Evolutionary conservation across 2,329 filamentous ascomycete genomes (phyloP).

Genomic region (Microsporum ferrugineum): DNA sequence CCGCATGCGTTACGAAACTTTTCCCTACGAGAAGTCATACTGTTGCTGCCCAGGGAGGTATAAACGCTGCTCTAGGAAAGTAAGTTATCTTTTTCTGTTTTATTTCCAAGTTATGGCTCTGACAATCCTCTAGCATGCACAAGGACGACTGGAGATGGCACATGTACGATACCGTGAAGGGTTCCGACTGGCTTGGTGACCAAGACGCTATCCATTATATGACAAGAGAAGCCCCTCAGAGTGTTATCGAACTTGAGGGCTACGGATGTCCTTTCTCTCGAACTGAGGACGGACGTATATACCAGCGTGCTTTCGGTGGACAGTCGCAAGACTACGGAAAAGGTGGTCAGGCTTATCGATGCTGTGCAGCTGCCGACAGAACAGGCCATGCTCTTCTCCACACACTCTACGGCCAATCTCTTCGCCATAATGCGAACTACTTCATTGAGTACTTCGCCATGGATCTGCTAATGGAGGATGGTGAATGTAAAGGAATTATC

Average conservation of each 20-base stretch:
- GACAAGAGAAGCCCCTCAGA: conserved; percentile 44
- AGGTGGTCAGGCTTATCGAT: conserved; percentile 95
- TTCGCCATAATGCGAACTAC: conserved; percentile 97
- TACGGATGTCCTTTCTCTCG: conserved; percentile 45
- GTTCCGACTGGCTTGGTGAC: conserved; percentile 48
- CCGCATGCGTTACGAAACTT: conserved; percentile 53
- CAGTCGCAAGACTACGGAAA: conserved; percentile 92
- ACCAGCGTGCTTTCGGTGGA: conserved; percentile 79
- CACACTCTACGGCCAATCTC: conserved; percentile 94
- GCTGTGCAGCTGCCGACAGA: conserved; percentile 89
- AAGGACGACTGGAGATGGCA: conserved; percentile 50
- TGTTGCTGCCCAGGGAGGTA: conserved; percentile 56
- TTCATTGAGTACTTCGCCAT: conserved; percentile 99
- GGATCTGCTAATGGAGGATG: conserved; percentile 94
- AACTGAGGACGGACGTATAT: conserved; percentile 23
- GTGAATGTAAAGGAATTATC: conserved; percentile 89
- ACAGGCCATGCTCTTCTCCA: conserved; percentile 96
- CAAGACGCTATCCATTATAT: conserved; percentile 52
- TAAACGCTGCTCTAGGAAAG: conserved; percentile 49
- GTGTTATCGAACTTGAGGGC: conserved; percentile 45
- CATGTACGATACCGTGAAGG: conserved; percentile 50
- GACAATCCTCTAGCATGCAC: conserved; percentile 32
- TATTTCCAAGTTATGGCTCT: not conserved
- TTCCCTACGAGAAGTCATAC: conserved; percentile 55
- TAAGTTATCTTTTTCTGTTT: conserved; percentile 14